Conservation (phyloP, 1,139 yeast species). For the Yamadazyma blattariae region DNA sequence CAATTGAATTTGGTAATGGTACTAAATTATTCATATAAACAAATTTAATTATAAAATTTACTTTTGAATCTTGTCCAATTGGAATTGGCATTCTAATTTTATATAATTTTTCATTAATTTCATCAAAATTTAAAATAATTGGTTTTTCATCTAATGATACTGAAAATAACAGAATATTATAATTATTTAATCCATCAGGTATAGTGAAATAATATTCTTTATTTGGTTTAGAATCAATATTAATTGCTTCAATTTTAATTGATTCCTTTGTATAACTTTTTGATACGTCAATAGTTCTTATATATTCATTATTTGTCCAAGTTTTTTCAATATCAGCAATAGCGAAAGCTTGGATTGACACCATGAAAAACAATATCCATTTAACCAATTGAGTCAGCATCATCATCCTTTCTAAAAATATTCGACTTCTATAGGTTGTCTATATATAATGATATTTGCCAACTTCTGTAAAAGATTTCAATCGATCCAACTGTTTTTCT, state of each 20-base stretch:
- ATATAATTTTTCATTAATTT: constrained; percentile 29
- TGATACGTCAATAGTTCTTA: constrained; percentile 58
- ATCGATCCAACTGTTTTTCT: neutral
- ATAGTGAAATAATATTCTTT: constrained; percentile 55
- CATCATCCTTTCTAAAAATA: no score
- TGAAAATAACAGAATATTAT: constrained; percentile 44
- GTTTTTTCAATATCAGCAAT: constrained; percentile 3
- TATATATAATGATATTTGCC: no score
- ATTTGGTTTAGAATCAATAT: constrained; percentile 55
- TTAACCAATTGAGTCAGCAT: neutral
- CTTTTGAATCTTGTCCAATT: constrained; percentile 58
- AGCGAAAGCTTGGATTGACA: constrained; percentile 2
- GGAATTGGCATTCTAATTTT: constrained; percentile 61
- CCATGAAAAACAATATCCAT: constrained; percentile 1
- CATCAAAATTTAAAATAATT: constrained; percentile 20
- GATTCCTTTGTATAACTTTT: constrained; percentile 69
- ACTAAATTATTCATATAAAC: constrained; percentile 47
- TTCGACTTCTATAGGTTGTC: neutral
- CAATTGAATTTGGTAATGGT: constrained; percentile 66
- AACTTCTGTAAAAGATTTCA: no score
- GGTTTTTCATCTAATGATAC: constrained; percentile 28
- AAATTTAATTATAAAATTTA: constrained; percentile 50
- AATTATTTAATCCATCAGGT: constrained; percentile 38
- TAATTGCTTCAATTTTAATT: constrained; percentile 53
- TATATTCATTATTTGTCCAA: constrained; percentile 49